A percentile compares a stretch with the other conserved stretches of the same genome.
phyloP scores from a whole-genome alignment of 2,329 filamentous ascomycete genomes.

The Lachnellula arida region DNA sequence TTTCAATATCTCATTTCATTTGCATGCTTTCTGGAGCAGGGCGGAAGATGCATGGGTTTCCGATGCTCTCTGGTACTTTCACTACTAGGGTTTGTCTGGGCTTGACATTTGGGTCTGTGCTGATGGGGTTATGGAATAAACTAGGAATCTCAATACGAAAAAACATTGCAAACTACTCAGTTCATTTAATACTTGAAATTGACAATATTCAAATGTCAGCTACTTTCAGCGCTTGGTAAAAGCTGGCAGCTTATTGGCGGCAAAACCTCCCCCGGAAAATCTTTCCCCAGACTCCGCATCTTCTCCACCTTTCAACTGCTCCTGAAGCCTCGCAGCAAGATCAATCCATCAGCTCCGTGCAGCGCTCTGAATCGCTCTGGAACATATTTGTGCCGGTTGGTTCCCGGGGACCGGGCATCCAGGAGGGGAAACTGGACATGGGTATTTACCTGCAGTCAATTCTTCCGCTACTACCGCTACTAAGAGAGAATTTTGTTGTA shows the following conservation, averaged over 20 bases:
- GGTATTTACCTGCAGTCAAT: slow-evolving; percentile 4
- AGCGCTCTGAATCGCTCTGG: background rate
- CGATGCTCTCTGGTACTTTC: slow-evolving; percentile 6
- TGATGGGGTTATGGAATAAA: slow-evolving; percentile 10
- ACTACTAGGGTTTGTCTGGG: slow-evolving; percentile 5
- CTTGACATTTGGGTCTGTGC: slow-evolving; percentile 1
- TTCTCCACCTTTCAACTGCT: background rate
- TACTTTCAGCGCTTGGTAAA: background rate
- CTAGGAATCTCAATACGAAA: slow-evolving; percentile 23
- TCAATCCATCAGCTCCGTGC: background rate
- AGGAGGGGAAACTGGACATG: slow-evolving; percentile 7
- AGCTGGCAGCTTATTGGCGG: background rate
- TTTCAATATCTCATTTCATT: slow-evolving; percentile 16
- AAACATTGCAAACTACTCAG: slow-evolving; percentile 26
- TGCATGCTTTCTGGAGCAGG: slow-evolving; percentile 8
- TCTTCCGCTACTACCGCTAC: slow-evolving; percentile 6
- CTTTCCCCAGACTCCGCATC: background rate
- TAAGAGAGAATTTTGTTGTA: background rate
- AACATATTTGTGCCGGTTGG: background rate
- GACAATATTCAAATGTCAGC: background rate
- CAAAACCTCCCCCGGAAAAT: slow-evolving; percentile 1
- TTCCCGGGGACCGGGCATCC: too few relatives aligned
- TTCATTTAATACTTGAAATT: background rate
- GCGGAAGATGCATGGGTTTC: slow-evolving; percentile 14
- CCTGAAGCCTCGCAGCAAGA: too few relatives aligned